These are phyloP conservation scores for Zymoseptoria tritici DNA, from an alignment of 2,329 filamentous ascomycete species.

Conservation along the genomic window DNA sequence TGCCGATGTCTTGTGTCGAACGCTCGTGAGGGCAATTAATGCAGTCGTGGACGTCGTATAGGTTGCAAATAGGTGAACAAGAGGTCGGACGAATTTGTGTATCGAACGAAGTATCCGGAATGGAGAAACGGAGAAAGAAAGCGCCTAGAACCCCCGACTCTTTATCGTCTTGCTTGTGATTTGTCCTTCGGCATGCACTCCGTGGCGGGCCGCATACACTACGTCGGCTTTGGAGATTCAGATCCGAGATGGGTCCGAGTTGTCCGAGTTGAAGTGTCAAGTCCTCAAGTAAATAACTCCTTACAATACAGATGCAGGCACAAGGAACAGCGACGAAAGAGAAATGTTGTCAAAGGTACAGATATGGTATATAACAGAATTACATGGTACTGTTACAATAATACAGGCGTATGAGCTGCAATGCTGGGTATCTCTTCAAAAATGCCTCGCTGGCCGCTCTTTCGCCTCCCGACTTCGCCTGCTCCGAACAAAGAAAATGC, in stretches of 20 bases:
- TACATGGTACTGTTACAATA: background rate
- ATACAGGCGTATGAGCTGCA: background rate
- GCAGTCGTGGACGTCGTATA: background rate
- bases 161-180: background rate
- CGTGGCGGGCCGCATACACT: background rate
- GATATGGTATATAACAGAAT: background rate
- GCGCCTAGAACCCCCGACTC: background rate
- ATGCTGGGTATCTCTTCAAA: background rate
- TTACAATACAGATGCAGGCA: background rate
- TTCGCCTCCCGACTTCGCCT: background rate
- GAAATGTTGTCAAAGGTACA: background rate
- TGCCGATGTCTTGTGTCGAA: background rate
- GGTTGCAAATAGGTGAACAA: background rate
- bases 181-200: background rate
- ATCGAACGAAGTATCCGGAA: background rate
- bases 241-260: background rate
- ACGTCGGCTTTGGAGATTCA: background rate
- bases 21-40: background rate
- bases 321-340: background rate
- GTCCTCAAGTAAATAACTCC: background rate
- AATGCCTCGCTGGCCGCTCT: background rate
- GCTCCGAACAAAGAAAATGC: background rate
- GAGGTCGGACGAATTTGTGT: background rate
- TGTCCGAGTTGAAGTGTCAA: background rate
- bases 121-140: background rate